phyloP scores from a whole-genome alignment of 495 filamentous ascomycete genomes.

The Daldinia childiae region DNA sequence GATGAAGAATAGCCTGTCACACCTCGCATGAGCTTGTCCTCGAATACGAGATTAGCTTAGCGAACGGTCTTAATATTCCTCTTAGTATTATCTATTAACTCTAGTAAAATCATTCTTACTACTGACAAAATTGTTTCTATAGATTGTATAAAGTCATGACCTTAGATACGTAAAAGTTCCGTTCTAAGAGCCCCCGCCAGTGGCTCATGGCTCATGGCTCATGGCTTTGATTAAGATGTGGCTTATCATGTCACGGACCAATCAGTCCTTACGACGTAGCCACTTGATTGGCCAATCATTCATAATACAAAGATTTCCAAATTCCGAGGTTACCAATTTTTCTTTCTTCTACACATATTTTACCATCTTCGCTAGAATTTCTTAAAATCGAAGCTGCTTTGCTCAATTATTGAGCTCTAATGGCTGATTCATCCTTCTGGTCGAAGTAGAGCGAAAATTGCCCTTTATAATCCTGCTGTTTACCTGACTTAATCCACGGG shows the following conservation, averaged over 20 bases:
- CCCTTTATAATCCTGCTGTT: conserved; percentile 49
- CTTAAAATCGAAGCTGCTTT: conserved; percentile 27
- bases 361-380: conserved; percentile 46
- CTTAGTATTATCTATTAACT: not conserved
- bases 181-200: not conserved
- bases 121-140: not conserved
- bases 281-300: conserved; percentile 21
- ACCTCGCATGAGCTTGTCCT: conserved; percentile 12
- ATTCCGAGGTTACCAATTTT: conserved; percentile 13
- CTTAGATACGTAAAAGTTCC: too few species aligned
- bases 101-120: too few species aligned
- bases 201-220: conserved; percentile 1
- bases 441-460: conserved; percentile 46
- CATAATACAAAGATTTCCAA: conserved; percentile 16
- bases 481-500: conserved; percentile 39
- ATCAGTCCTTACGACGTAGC: not conserved
- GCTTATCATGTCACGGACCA: conserved; percentile 4
- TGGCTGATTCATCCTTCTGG: conserved; percentile 36
- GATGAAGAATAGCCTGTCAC: conserved; percentile 11
- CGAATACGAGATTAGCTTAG: conserved; percentile 19
- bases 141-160: too few species aligned
- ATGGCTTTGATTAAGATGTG: conserved; percentile 12
- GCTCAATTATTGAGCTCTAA: conserved; percentile 14
- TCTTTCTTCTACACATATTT: conserved; percentile 52
- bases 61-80: not conserved